Evolutionary conservation across 2,329 filamentous ascomycete genomes (phyloP).

Genomic region (Pseudocercospora pini-densiflorae): DNA sequence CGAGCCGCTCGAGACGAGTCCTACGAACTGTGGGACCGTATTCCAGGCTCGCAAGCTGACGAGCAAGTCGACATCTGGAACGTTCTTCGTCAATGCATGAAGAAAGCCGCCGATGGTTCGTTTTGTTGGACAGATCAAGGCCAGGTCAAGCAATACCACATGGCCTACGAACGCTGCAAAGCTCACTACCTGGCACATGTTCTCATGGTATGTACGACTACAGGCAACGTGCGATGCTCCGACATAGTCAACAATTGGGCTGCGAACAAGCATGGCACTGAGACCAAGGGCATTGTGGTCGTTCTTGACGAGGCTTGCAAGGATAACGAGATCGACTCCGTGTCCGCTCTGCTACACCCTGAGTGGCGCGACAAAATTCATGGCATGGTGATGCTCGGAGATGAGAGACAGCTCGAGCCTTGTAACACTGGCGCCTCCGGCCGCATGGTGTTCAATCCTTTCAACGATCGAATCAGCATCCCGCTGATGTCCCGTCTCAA

Average conservation of each 20-base stretch:
- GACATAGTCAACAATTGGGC: slow-evolving; percentile 28
- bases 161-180: slow-evolving; percentile 26
- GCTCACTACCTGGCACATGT: slow-evolving; percentile 19
- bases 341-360: slow-evolving; percentile 19
- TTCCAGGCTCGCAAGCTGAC: not conserved
- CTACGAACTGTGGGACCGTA: not conserved
- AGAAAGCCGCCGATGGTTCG: slow-evolving; percentile 14
- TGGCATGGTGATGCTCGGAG: slow-evolving; percentile 29
- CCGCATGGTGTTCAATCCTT: slow-evolving; percentile 23
- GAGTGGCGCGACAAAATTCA: slow-evolving; percentile 23
- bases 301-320: slow-evolving; percentile 31
- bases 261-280: slow-evolving; percentile 17
- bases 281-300: slow-evolving; percentile 22
- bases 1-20: slow-evolving; percentile 11
- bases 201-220: slow-evolving; percentile 28
- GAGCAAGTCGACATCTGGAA: slow-evolving; percentile 23
- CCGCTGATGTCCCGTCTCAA: slow-evolving; percentile 25
- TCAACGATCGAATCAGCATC: slow-evolving; percentile 22
- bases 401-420: slow-evolving; percentile 27
- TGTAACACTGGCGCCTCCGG: slow-evolving; percentile 26
- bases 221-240: slow-evolving; percentile 24
- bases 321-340: slow-evolving; percentile 28
- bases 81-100: slow-evolving; percentile 18
- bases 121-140: slow-evolving; percentile 22
- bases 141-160: slow-evolving; percentile 19